Evolutionary conservation across 106 monocot genomes (phyloP).

Genomic region (Agapanthus africanus): DNA sequence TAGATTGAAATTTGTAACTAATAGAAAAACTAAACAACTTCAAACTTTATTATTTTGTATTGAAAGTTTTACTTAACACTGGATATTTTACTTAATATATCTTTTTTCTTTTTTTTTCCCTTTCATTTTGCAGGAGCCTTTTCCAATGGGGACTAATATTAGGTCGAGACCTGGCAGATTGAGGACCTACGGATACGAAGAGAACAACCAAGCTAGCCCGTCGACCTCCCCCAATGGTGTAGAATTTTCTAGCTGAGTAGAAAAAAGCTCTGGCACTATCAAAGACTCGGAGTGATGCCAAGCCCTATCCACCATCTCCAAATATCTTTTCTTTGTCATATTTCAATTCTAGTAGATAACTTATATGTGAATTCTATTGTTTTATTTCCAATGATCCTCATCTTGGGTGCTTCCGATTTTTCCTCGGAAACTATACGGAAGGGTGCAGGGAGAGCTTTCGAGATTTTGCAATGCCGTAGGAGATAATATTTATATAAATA

Average conservation of each 20-base stretch:
- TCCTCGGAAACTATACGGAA: constrained; percentile 8
- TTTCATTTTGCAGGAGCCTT: constrained; percentile 41
- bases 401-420: background rate
- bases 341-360: background rate
- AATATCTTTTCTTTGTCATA: background rate
- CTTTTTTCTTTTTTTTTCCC: background rate
- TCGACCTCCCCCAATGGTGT: constrained; percentile 21
- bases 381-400: background rate
- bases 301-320: background rate
- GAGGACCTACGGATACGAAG: constrained; percentile 33
- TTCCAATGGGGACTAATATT: constrained; percentile 57
- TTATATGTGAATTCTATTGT: background rate
- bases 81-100: too few species aligned
- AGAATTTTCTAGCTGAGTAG: constrained; percentile 8
- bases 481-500: background rate
- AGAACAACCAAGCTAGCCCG: constrained; percentile 29
- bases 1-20: too few species aligned
- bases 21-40: too few species aligned
- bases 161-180: constrained; percentile 51
- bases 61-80: too few species aligned
- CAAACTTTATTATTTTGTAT: too few species aligned
- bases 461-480: constrained; percentile 18
- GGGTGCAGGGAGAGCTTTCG: constrained; percentile 21
- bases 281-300: constrained; percentile 40
- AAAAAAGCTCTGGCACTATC: constrained; percentile 11